A percentile compares a stretch with the other conserved stretches of the same genome.
phyloP scores from a whole-genome alignment of 2,329 filamentous ascomycete genomes.

The Boeremia exigua region DNA sequence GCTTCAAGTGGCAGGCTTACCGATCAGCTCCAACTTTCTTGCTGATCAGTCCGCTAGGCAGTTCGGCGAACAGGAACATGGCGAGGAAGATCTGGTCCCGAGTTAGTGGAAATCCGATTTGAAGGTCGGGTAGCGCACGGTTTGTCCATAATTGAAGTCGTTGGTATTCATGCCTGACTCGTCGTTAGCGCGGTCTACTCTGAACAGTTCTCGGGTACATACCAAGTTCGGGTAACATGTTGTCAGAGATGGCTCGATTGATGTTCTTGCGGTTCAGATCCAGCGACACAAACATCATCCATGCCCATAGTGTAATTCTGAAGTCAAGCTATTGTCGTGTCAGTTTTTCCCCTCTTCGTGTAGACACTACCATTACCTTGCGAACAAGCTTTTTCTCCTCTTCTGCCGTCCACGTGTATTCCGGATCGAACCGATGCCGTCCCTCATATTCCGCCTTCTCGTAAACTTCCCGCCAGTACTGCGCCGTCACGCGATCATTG shows the following conservation, averaged over 20 bases:
- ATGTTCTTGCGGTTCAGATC: slow-evolving; percentile 58
- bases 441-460: slow-evolving; percentile 43
- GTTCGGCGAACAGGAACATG: slow-evolving; percentile 56
- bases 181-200: slow-evolving; percentile 1
- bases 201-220: slow-evolving; percentile 21
- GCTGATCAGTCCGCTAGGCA: slow-evolving; percentile 58
- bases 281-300: slow-evolving; percentile 58
- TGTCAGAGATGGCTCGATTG: slow-evolving; percentile 50
- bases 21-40: slow-evolving; percentile 59
- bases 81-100: slow-evolving; percentile 38
- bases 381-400: slow-evolving; percentile 56
- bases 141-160: slow-evolving; percentile 43
- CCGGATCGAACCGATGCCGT: slow-evolving; percentile 57
- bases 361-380: slow-evolving; percentile 44
- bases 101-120: neutral
- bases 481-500: slow-evolving; percentile 28
- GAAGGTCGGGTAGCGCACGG: slow-evolving; percentile 40
- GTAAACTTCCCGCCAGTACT: slow-evolving; percentile 36
- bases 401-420: slow-evolving; percentile 53
- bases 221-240: slow-evolving; percentile 35
- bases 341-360: neutral
- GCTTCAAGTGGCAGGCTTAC: neutral
- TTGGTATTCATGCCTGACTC: slow-evolving; percentile 36
- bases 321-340: slow-evolving; percentile 30
- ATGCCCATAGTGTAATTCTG: slow-evolving; percentile 43